Percentiles rank a stretch among this genome's conserved stretches.
These are phyloP conservation scores for Lachnellula cervina DNA, from an alignment of 2,329 filamentous ascomycete genomes.

Conservation along the genomic window DNA sequence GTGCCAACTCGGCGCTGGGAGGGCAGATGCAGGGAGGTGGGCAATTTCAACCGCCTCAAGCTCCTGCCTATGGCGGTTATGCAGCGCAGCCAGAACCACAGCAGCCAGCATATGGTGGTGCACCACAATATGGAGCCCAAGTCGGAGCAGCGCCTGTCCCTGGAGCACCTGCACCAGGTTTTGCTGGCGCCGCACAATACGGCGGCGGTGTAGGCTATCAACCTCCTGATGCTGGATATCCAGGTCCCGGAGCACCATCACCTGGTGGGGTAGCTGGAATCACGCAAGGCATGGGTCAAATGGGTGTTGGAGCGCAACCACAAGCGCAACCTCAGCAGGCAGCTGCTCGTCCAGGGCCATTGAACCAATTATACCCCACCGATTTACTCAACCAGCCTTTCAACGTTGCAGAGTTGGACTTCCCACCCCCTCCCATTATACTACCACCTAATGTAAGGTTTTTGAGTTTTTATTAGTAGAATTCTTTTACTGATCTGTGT, in stretches of 20 bases:
- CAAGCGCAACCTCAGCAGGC: conserved; percentile 44
- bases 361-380: conserved; percentile 89
- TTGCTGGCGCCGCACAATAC: conserved; percentile 30
- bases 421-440: conserved; percentile 85
- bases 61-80: conserved; percentile 35
- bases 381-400: conserved; percentile 91
- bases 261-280: conserved; percentile 58
- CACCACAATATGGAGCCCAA: conserved; percentile 25
- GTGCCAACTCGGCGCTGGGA: conserved; percentile 70
- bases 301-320: conserved; percentile 52
- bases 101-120: conserved; percentile 28
- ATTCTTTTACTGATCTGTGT: conserved; percentile 35
- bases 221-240: conserved; percentile 62
- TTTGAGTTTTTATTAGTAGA: neutral
- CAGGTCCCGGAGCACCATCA: conserved; percentile 41
- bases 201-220: conserved; percentile 55
- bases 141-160: conserved; percentile 37
- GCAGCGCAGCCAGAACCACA: conserved; percentile 24
- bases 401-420: conserved; percentile 86
- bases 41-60: conserved; percentile 37
- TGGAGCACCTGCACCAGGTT: conserved; percentile 32
- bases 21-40: conserved; percentile 59
- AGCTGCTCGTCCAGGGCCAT: conserved; percentile 45
- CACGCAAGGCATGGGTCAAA: conserved; percentile 76
- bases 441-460: conserved; percentile 82